Evolutionary conservation across 2,329 filamentous ascomycete genomes (phyloP).

Genomic region (Aspergillus intermedius): DNA sequence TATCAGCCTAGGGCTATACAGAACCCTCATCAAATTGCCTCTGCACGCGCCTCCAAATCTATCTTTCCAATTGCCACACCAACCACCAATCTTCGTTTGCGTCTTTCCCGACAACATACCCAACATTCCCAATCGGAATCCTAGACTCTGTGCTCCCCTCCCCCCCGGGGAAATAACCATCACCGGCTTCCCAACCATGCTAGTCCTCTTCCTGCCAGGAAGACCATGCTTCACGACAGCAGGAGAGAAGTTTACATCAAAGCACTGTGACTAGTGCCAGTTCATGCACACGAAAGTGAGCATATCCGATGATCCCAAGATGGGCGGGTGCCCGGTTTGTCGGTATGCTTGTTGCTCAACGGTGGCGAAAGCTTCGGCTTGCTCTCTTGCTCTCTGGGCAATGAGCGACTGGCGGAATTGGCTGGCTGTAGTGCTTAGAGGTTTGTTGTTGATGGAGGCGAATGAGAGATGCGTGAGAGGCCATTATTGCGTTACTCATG

Average conservation of each 20-base stretch:
- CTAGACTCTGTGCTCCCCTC: neutral
- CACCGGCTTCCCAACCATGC: constrained; percentile 3
- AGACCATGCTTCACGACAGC: constrained; percentile 10
- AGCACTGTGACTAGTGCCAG: constrained; percentile 34
- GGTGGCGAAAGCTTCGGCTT: constrained; percentile 5
- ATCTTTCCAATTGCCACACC: constrained; percentile 11
- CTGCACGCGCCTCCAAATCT: constrained; percentile 17
- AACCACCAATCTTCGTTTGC: constrained; percentile 27
- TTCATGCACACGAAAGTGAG: constrained; percentile 34
- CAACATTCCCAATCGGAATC: constrained; percentile 10
- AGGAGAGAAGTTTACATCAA: constrained; percentile 32
- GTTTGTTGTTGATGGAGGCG: constrained; percentile 4
- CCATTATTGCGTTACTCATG: constrained; percentile 13
- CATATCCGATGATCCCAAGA: constrained; percentile 9
- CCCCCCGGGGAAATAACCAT: constrained; percentile 1
- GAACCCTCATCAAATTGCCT: constrained; percentile 1
- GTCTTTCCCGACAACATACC: constrained; percentile 26
- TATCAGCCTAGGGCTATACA: too few species aligned
- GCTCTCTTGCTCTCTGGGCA: constrained; percentile 5
- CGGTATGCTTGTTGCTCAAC: neutral
- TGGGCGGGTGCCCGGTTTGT: constrained; percentile 16
- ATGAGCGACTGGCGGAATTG: constrained; percentile 8
- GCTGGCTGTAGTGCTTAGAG: constrained; percentile 7
- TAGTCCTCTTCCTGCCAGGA: neutral
- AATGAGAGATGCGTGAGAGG: constrained; percentile 1